phyloP scores from a whole-genome alignment of 306 rosid species.

The Sindora glabra region DNA sequence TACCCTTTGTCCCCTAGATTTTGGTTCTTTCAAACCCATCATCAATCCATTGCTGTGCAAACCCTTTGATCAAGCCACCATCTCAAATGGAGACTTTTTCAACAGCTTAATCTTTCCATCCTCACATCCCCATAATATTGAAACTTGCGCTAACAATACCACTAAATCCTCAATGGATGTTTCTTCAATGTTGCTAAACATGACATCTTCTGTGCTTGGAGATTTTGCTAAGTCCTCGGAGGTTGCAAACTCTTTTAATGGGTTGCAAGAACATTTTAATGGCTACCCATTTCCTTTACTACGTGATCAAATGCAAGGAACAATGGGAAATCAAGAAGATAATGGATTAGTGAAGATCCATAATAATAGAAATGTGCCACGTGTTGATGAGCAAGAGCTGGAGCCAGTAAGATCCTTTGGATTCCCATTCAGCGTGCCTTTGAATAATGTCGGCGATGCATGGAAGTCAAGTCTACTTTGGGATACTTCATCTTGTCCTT shows the following conservation, averaged over 20 bases:
- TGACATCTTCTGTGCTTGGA: constrained; percentile 69
- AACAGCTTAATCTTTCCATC: constrained; percentile 31
- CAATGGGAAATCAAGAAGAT: constrained; percentile 3
- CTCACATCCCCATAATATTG: too few relatives aligned
- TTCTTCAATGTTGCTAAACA: constrained; percentile 59
- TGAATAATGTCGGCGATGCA: constrained; percentile 39
- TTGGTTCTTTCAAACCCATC: constrained; percentile 38
- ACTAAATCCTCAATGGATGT: constrained; percentile 34
- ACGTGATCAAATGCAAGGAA: constrained; percentile 21
- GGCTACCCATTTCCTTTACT: constrained; percentile 29
- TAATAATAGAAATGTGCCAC: constrained; percentile 22
- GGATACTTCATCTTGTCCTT: constrained; percentile 68
- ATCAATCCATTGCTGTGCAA: constrained; percentile 27
- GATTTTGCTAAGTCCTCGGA: constrained; percentile 24
- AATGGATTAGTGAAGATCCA: constrained; percentile 30
- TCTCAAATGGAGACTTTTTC: constrained; percentile 32
- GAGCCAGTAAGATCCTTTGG: constrained; percentile 32
- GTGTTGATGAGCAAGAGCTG: constrained; percentile 34
- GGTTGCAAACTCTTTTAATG: constrained; percentile 22
- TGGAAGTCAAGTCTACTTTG: constrained; percentile 72
- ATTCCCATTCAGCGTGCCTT: constrained; percentile 34
- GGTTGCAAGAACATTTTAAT: constrained; percentile 28
- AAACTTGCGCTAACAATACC: constrained; percentile 6
- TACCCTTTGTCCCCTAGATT: constrained; percentile 27
- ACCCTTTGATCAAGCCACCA: constrained; percentile 31